Conservation (phyloP, 139 green algal species). For the Volvox reticuliferus region DNA sequence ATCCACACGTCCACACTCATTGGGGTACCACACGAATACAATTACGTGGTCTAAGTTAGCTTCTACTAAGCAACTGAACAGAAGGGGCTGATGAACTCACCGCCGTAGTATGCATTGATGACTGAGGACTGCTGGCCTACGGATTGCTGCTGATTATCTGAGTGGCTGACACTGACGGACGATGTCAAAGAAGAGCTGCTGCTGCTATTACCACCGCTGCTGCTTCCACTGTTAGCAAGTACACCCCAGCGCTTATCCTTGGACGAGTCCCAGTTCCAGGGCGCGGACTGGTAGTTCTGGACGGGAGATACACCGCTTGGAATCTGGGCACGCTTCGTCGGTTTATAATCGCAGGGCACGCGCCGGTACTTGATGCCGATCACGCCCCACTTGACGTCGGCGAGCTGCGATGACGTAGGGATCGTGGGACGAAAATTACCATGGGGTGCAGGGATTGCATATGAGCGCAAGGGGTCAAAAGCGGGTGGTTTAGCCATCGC, state of each 20-base stretch:
- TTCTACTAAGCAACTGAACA: too few relatives aligned
- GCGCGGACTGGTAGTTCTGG: neutral
- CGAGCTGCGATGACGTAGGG: neutral
- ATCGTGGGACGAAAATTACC: too few relatives aligned
- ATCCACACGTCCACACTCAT: too few relatives aligned
- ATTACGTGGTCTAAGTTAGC: too few relatives aligned
- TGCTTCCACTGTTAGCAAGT: neutral
- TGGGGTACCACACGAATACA: too few relatives aligned
- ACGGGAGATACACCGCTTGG: neutral
- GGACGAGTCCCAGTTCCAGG: constrained; percentile 19
- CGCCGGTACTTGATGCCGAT: constrained; percentile 45
- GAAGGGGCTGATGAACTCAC: neutral
- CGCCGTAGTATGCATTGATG: constrained; percentile 42
- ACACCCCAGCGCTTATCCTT: constrained; percentile 39
- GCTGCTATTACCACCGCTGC: neutral
- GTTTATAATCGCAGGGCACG: constrained; percentile 34
- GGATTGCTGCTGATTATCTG: neutral
- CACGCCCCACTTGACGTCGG: constrained; percentile 48
- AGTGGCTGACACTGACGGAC: constrained; percentile 2
- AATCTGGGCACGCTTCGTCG: neutral
- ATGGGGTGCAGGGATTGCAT: too few relatives aligned
- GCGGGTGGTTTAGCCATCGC: too few relatives aligned
- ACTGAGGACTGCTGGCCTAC: constrained; percentile 16
- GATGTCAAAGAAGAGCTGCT: neutral
- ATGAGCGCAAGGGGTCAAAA: too few relatives aligned